Evolutionary conservation across 495 filamentous ascomycete genomes (phyloP).

Genomic region (Talaromyces nanjingensis): DNA sequence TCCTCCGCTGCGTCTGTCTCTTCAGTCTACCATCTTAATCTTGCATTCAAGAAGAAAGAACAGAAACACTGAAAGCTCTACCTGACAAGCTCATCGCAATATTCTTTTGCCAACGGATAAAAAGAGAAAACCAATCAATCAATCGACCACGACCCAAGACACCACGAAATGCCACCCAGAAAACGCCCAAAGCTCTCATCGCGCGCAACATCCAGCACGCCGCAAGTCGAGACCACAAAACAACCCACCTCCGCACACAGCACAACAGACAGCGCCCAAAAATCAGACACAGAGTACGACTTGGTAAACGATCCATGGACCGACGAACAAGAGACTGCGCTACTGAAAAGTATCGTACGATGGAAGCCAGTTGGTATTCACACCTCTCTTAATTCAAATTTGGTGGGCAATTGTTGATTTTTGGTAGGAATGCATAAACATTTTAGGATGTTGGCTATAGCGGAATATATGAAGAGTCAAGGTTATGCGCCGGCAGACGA

Average conservation of each 20-base stretch:
- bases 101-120: background rate
- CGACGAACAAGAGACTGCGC: constrained; percentile 84
- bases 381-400: background rate
- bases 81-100: background rate
- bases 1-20: background rate
- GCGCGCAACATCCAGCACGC: constrained; percentile 22
- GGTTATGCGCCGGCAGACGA: constrained; percentile 62
- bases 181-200: constrained; percentile 47
- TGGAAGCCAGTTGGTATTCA: constrained; percentile 87
- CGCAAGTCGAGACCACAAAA: constrained; percentile 33
- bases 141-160: background rate
- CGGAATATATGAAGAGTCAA: constrained; percentile 77
- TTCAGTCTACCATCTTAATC: too few relatives aligned
- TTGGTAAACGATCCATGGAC: constrained; percentile 74
- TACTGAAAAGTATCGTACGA: constrained; percentile 83
- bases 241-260: constrained; percentile 28
- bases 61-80: background rate
- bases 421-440: constrained; percentile 87
- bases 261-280: constrained; percentile 24
- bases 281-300: constrained; percentile 32
- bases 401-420: background rate
- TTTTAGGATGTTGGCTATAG: constrained; percentile 89
- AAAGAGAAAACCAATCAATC: background rate
- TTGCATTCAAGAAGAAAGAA: too few relatives aligned
- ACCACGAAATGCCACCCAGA: constrained; percentile 68